phyloP scores from a whole-genome alignment of 805 yeast genomes.

The Millerozyma acaciae region DNA sequence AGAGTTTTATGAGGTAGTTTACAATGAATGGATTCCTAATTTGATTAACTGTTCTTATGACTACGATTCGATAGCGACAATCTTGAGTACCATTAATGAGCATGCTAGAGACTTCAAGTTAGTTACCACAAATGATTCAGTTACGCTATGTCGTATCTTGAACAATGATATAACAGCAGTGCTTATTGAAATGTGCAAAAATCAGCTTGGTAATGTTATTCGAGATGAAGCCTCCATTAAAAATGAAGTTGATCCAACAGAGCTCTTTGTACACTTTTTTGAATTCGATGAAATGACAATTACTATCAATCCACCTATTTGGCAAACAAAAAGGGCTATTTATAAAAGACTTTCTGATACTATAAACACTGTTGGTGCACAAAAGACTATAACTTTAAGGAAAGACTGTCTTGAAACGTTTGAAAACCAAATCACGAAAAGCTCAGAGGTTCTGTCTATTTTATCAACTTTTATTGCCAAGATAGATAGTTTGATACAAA shows the following conservation, averaged over 20 bases:
- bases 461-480: slow-evolving; percentile 5
- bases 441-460: no score
- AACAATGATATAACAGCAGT: slow-evolving; percentile 21
- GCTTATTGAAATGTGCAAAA: slow-evolving; percentile 17
- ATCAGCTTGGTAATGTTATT: no score
- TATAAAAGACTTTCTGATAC: not conserved
- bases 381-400: no score
- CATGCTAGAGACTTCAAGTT: slow-evolving; percentile 13
- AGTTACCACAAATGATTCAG: slow-evolving; percentile 15
- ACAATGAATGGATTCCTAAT: slow-evolving; percentile 8
- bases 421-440: no score
- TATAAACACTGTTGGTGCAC: not conserved
- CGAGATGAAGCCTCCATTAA: no score
- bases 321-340: not conserved
- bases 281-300: no score
- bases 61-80: slow-evolving; percentile 6
- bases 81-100: no score
- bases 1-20: slow-evolving; percentile 14
- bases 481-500: slow-evolving; percentile 28
- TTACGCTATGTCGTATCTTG: slow-evolving; percentile 16
- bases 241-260: no score
- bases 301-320: not conserved
- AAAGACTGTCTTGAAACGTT: no score
- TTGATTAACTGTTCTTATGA: slow-evolving; percentile 17
- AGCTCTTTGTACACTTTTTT: not conserved